Percentiles rank a stretch among this genome's conserved stretches.
Conservation (phyloP, 495 filamentous ascomycete species). For the Penicillium verhagenii region DNA sequence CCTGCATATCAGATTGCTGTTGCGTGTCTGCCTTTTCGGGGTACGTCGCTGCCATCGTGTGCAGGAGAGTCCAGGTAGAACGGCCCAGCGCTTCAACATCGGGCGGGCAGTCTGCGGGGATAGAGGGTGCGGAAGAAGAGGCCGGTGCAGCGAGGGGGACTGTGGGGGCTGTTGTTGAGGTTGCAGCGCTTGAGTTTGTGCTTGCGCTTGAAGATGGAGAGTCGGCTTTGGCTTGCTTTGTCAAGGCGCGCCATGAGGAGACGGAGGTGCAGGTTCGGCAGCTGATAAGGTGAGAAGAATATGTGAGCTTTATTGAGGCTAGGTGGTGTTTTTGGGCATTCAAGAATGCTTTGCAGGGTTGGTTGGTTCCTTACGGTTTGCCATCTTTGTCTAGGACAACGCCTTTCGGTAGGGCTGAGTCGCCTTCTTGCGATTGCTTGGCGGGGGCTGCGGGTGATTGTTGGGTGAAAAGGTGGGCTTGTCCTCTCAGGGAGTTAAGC, state of each 20-base stretch:
- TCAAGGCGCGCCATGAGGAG: slow-evolving; percentile 65
- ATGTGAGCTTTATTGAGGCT: not conserved
- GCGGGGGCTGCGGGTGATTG: slow-evolving; percentile 17
- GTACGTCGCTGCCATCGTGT: slow-evolving; percentile 86
- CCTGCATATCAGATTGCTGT: slow-evolving; percentile 70
- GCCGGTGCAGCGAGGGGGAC: slow-evolving; percentile 13
- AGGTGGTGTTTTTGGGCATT: not conserved
- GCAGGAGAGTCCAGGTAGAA: slow-evolving; percentile 87
- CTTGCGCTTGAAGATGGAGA: slow-evolving; percentile 12
- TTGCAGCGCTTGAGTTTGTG: slow-evolving; percentile 36
- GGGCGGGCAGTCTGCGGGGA: slow-evolving; percentile 48
- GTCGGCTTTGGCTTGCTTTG: slow-evolving; percentile 51
- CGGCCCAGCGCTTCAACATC: slow-evolving; percentile 79
- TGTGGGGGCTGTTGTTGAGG: slow-evolving; percentile 10
- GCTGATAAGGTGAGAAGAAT: too few relatives aligned
- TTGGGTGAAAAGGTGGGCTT: slow-evolving; percentile 22
- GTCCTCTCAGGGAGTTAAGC: not conserved
- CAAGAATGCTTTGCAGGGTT: not conserved
- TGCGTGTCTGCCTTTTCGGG: slow-evolving; percentile 60
- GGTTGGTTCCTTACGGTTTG: slow-evolving; percentile 72
- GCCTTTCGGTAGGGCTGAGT: slow-evolving; percentile 62
- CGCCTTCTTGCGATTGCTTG: slow-evolving; percentile 29
- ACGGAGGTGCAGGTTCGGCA: slow-evolving; percentile 86
- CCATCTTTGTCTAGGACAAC: slow-evolving; percentile 88
- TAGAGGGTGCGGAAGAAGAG: slow-evolving; percentile 17